Conservation (phyloP, 225 moss, liverwort and hornwort genomes). For the Rhytidiadelphus loreus region DNA sequence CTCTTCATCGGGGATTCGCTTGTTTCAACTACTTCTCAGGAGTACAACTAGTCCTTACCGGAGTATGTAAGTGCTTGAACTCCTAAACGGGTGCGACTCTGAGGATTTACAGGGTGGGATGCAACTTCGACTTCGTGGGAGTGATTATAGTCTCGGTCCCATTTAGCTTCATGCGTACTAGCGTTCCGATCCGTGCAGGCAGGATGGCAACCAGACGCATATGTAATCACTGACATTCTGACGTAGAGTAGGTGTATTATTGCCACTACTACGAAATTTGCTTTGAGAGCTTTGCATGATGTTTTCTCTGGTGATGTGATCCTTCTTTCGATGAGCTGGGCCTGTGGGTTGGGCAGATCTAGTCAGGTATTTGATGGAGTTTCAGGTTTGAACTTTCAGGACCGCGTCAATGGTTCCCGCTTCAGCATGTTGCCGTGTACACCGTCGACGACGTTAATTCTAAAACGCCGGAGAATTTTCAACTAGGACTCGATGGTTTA, state of each 20-base stretch:
- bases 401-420: not conserved
- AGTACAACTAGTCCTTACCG: too few species aligned
- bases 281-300: not conserved
- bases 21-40: too few species aligned
- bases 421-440: too few species aligned
- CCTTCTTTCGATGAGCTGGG: not conserved
- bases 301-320: not conserved
- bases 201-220: too few species aligned
- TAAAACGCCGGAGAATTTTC: too few species aligned
- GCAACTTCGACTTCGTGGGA: fast-evolving
- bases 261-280: not conserved
- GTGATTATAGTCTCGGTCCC: too few species aligned
- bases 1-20: too few species aligned
- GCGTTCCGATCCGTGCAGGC: fast-evolving
- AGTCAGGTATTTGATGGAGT: not conserved
- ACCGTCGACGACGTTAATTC: not conserved
- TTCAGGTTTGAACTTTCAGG: not conserved
- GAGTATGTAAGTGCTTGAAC: too few species aligned
- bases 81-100: too few species aligned
- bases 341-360: too few species aligned
- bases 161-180: fast-evolving
- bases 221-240: not conserved
- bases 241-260: not conserved
- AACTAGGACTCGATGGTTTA: too few species aligned
- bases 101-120: fast-evolving